A percentile compares a stretch with the other conserved stretches of the same genome.
phyloP scores from a whole-genome alignment of 2,329 filamentous ascomycete genomes.

The Fusarium proliferatum region DNA sequence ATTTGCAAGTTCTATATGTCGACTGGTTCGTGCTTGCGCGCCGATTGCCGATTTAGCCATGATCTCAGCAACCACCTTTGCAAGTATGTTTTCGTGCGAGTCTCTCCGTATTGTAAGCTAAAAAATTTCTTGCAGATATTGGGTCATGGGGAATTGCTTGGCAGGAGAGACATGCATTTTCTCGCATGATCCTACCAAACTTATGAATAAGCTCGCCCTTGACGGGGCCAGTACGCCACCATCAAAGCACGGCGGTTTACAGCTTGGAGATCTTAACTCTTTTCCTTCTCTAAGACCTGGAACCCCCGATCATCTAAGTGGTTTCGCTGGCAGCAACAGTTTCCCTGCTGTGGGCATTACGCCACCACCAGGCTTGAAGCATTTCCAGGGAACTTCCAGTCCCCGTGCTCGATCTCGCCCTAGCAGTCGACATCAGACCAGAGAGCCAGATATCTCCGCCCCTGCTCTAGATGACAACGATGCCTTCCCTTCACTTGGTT shows the following conservation, averaged over 20 bases:
- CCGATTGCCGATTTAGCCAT: slow-evolving; percentile 97
- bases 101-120: neutral
- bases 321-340: slow-evolving; percentile 64
- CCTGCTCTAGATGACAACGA: slow-evolving; percentile 92
- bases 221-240: slow-evolving; percentile 75
- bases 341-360: slow-evolving; percentile 65
- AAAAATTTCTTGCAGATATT: slow-evolving; percentile 72
- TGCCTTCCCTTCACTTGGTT: slow-evolving; percentile 90
- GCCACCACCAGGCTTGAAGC: slow-evolving; percentile 77
- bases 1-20: slow-evolving; percentile 98
- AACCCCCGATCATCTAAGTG: slow-evolving; percentile 68
- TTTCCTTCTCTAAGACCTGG: slow-evolving; percentile 81
- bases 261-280: slow-evolving; percentile 83
- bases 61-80: slow-evolving; percentile 95
- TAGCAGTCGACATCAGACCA: slow-evolving; percentile 77
- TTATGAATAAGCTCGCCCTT: slow-evolving; percentile 83
- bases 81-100: slow-evolving; percentile 77
- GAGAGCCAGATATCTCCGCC: slow-evolving; percentile 72
- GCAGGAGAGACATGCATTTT: slow-evolving; percentile 96
- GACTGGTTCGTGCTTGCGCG: slow-evolving; percentile 92
- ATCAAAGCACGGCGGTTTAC: slow-evolving; percentile 73
- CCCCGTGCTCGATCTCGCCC: slow-evolving; percentile 84
- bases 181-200: slow-evolving; percentile 90
- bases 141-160: slow-evolving; percentile 94
- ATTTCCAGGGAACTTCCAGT: slow-evolving; percentile 68